A percentile compares a stretch with the other conserved stretches of the same genome.
These are phyloP conservation scores for Plantago lanceolata DNA, from an alignment of 305 asterid genomes.

Conservation along the genomic window DNA sequence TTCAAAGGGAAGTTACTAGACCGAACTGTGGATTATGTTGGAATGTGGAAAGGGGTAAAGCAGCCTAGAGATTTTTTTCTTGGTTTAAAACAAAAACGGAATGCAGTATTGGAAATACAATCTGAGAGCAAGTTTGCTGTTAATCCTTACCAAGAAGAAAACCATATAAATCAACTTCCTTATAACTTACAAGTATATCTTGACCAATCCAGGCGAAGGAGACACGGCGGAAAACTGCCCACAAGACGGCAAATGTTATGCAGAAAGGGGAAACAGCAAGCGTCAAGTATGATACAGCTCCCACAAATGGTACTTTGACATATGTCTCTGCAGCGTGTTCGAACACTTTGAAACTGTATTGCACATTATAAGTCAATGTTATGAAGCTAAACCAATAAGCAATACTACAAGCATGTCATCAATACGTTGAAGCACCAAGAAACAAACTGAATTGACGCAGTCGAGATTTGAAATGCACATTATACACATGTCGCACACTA, in stretches of 20 bases:
- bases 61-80: neutral
- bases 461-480: neutral
- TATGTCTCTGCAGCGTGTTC: conserved; percentile 60
- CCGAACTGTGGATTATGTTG: too few species aligned
- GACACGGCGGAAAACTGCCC: conserved; percentile 74
- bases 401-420: neutral
- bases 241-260: conserved; percentile 70
- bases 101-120: neutral
- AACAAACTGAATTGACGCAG: neutral
- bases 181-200: conserved; percentile 97
- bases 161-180: conserved; percentile 26
- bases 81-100: neutral
- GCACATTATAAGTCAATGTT: conserved; percentile 31
- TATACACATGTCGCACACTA: neutral
- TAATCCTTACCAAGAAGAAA: conserved; percentile 8
- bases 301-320: conserved; percentile 71
- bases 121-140: neutral
- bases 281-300: conserved; percentile 79
- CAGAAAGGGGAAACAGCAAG: conserved; percentile 89
- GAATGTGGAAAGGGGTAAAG: too few species aligned
- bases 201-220: conserved; percentile 98
- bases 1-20: too few species aligned
- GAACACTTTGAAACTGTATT: conserved; percentile 89
- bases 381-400: conserved; percentile 16
- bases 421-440: conserved; percentile 3